Evolutionary conservation across 2,329 filamentous ascomycete genomes (phyloP).

Genomic region (Neobulgaria alba): DNA sequence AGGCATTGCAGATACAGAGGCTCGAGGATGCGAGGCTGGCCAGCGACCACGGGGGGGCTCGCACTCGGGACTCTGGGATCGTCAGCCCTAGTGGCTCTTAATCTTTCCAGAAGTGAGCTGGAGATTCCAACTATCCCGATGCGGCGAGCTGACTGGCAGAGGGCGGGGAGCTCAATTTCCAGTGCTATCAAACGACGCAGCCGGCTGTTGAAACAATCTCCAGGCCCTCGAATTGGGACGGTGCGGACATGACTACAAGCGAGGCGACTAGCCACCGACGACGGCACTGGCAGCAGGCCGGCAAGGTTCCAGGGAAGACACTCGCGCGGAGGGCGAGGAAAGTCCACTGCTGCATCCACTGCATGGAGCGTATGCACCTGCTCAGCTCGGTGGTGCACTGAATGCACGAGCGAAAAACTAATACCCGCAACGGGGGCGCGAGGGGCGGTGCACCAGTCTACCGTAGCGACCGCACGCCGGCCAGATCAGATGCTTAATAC

Average conservation of each 20-base stretch:
- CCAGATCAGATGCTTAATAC: slow-evolving; percentile 1
- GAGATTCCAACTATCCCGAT: slow-evolving; percentile 12
- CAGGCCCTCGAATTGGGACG: slow-evolving; percentile 5
- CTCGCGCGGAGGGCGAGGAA: neutral
- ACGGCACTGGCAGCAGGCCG: slow-evolving; percentile 9
- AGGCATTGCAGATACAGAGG: neutral
- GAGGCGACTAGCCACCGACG: neutral
- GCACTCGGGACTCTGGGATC: slow-evolving; percentile 5
- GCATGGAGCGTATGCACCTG: neutral
- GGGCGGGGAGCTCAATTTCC: slow-evolving; percentile 18
- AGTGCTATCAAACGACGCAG: slow-evolving; percentile 13
- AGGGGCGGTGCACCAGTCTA: slow-evolving; percentile 1
- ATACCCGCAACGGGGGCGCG: neutral
- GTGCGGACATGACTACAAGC: neutral
- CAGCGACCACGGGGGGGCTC: neutral
- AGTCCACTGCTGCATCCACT: neutral
- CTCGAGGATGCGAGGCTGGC: neutral
- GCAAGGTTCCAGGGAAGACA: neutral
- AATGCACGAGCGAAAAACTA: neutral
- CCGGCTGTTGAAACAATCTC: slow-evolving; percentile 21
- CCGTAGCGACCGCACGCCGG: neutral
- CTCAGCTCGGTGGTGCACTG: neutral
- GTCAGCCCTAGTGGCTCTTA: slow-evolving; percentile 19
- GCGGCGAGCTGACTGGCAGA: slow-evolving; percentile 16
- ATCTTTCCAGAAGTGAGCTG: slow-evolving; percentile 7